Conservation (phyloP, 2,329 filamentous ascomycete species). For the Tolypocladium cylindrosporum region DNA sequence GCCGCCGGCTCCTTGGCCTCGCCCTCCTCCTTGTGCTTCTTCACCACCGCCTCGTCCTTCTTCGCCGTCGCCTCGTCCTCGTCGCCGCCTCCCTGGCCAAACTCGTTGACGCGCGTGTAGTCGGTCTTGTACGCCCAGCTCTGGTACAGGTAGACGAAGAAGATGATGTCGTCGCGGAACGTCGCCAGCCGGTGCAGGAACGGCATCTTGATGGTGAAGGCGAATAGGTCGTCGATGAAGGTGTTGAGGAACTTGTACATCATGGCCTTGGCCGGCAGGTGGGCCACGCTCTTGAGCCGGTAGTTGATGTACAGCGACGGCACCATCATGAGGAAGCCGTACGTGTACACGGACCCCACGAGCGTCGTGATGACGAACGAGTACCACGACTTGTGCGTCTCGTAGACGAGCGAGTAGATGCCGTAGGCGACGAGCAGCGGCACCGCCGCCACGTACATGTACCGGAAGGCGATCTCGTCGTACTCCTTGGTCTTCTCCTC, state of each 20-base stretch:
- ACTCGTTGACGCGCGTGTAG: slow-evolving; percentile 89
- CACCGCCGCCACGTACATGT: slow-evolving; percentile 86
- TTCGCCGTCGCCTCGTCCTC: slow-evolving; percentile 37
- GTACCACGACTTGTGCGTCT: slow-evolving; percentile 96
- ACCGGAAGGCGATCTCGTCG: slow-evolving; percentile 94
- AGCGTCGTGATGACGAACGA: slow-evolving; percentile 91
- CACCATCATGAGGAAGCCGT: slow-evolving; percentile 99
- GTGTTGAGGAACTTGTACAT: slow-evolving; percentile 98
- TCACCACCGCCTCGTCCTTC: slow-evolving; percentile 12
- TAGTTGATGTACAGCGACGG: slow-evolving; percentile 98
- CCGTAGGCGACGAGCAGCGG: slow-evolving; percentile 86
- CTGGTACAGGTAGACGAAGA: slow-evolving; percentile 97
- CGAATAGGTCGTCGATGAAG: slow-evolving; percentile 97
- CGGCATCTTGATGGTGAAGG: slow-evolving; percentile 99
- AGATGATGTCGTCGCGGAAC: slow-evolving; percentile 90
- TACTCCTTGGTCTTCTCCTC: slow-evolving; percentile 99
- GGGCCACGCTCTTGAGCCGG: slow-evolving; percentile 85
- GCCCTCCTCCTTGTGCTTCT: slow-evolving; percentile 19
- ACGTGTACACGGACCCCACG: slow-evolving; percentile 92
- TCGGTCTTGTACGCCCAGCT: slow-evolving; percentile 87
- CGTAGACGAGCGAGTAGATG: slow-evolving; percentile 82
- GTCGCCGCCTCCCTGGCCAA: slow-evolving; percentile 95
- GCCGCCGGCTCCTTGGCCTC: slow-evolving; percentile 28
- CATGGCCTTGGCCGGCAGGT: slow-evolving; percentile 96
- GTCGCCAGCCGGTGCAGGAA: slow-evolving; percentile 86